A percentile compares a stretch with the other conserved stretches of the same genome.
Conservation (phyloP, 1,284 basidiomycete genomes). For the Pseudozyma thailandica region DNA sequence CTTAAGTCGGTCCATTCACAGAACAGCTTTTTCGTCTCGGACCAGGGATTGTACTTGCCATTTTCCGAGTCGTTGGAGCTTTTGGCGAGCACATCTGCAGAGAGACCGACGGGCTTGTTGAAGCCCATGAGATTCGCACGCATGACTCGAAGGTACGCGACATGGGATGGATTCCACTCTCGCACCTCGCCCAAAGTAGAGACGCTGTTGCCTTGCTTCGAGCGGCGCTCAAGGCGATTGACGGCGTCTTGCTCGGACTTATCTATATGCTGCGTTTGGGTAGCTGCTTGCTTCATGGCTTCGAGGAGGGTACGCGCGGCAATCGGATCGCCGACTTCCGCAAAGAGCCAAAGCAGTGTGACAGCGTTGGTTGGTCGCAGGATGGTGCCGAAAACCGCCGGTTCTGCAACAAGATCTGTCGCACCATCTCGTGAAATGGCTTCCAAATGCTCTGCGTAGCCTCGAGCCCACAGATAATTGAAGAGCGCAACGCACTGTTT, state of each 20-base stretch:
- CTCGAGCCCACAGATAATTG: constrained; percentile 40
- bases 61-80: neutral
- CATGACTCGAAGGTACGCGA: constrained; percentile 27
- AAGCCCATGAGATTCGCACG: constrained; percentile 11
- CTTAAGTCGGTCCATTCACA: constrained; percentile 15
- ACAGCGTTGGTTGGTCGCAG: constrained; percentile 11
- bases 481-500: constrained; percentile 22
- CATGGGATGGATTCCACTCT: constrained; percentile 21
- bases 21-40: constrained; percentile 24
- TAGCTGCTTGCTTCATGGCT: constrained; percentile 26
- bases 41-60: constrained; percentile 23
- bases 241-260: neutral
- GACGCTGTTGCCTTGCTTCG: neutral
- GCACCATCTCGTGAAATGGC: neutral
- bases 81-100: constrained; percentile 1
- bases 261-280: neutral
- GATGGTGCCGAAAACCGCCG: constrained; percentile 12
- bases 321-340: constrained; percentile 21
- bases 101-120: constrained; percentile 20
- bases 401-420: neutral
- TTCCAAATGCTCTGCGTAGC: constrained; percentile 7
- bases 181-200: neutral
- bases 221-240: constrained; percentile 12
- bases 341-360: constrained; percentile 13
- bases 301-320: constrained; percentile 26